Percentiles rank a stretch among this genome's conserved stretches.
phyloP scores from a whole-genome alignment of 1,139 yeast genomes.

The Geotrichum aggregatum region DNA sequence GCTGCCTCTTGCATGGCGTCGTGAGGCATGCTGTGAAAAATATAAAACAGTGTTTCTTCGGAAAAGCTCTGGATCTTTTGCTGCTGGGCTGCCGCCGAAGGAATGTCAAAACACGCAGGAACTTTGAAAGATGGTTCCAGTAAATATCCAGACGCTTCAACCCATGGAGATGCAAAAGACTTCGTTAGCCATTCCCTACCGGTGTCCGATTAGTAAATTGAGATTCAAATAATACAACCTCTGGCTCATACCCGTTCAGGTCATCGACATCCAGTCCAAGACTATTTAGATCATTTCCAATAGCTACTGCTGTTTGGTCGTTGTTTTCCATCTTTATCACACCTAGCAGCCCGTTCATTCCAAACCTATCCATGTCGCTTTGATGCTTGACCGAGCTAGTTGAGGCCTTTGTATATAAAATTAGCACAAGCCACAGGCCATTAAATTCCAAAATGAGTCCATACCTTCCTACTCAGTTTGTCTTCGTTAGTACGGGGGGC shows the following conservation, averaged over 20 bases:
- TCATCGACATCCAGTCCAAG: slow-evolving; percentile 61
- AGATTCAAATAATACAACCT: neutral
- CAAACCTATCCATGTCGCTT: slow-evolving; percentile 46
- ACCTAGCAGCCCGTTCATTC: slow-evolving; percentile 67
- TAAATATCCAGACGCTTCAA: slow-evolving; percentile 81
- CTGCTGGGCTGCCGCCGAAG: slow-evolving; percentile 56
- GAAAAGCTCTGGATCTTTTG: slow-evolving; percentile 70
- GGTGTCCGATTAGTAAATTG: slow-evolving; percentile 20
- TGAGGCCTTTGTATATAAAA: neutral
- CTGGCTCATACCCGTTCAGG: slow-evolving; percentile 32
- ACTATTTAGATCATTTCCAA: slow-evolving; percentile 78
- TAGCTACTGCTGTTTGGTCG: slow-evolving; percentile 66
- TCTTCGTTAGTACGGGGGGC: slow-evolving; percentile 2
- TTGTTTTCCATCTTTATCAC: slow-evolving; percentile 64
- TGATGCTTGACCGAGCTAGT: neutral
- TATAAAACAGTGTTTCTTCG: slow-evolving; percentile 89
- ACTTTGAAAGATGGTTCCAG: slow-evolving; percentile 77
- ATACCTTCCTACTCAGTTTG: slow-evolving; percentile 3
- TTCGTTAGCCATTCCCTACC: slow-evolving; percentile 53
- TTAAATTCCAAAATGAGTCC: neutral
- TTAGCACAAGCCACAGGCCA: neutral
- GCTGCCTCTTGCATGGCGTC: slow-evolving; percentile 92
- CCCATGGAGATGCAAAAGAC: slow-evolving; percentile 90
- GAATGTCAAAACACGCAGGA: slow-evolving; percentile 56
- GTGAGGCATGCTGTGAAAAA: slow-evolving; percentile 89